These are phyloP conservation scores for Kickxella alabastrina DNA, from an alignment of 192 early-diverging fungal genomes.

Conservation along the genomic window DNA sequence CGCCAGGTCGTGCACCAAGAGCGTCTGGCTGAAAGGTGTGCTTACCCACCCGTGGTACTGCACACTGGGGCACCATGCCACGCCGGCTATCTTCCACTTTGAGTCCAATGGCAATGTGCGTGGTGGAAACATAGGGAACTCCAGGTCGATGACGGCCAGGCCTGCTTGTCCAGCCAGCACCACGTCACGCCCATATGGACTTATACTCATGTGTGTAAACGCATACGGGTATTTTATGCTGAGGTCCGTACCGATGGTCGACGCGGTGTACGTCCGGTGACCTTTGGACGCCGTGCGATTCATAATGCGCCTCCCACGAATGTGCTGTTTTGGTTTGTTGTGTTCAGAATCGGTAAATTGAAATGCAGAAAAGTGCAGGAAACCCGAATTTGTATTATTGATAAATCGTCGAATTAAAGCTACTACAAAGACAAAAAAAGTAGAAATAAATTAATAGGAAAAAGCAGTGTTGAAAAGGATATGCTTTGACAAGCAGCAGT, in stretches of 20 bases:
- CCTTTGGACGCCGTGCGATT: conserved; percentile 6
- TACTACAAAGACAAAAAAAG: not conserved
- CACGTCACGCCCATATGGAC: conserved; percentile 46
- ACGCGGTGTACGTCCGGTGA: conserved; percentile 9
- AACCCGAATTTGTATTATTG: no score
- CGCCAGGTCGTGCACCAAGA: conserved; percentile 37
- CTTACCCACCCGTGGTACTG: conserved; percentile 43
- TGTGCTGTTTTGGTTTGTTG: not conserved
- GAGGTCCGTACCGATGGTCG: conserved; percentile 29
- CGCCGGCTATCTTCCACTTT: conserved; percentile 31
- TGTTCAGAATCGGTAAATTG: not conserved
- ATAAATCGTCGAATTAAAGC: no score
- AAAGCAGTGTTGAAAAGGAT: not conserved
- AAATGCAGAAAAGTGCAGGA: not conserved
- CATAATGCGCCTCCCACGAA: not conserved
- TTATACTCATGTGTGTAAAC: conserved; percentile 40
- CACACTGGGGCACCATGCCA: conserved; percentile 38
- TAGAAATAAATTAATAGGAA: not conserved
- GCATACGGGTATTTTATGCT: conserved; percentile 35
- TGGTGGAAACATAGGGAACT: conserved; percentile 31
- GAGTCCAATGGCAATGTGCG: conserved; percentile 27
- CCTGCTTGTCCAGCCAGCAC: conserved; percentile 37
- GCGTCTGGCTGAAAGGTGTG: conserved; percentile 37
- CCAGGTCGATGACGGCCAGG: conserved; percentile 40
- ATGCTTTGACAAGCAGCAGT: not conserved